These are phyloP conservation scores for Fusarium pilosicola DNA, from an alignment of 2,329 filamentous ascomycete genomes.

Conservation along the genomic window DNA sequence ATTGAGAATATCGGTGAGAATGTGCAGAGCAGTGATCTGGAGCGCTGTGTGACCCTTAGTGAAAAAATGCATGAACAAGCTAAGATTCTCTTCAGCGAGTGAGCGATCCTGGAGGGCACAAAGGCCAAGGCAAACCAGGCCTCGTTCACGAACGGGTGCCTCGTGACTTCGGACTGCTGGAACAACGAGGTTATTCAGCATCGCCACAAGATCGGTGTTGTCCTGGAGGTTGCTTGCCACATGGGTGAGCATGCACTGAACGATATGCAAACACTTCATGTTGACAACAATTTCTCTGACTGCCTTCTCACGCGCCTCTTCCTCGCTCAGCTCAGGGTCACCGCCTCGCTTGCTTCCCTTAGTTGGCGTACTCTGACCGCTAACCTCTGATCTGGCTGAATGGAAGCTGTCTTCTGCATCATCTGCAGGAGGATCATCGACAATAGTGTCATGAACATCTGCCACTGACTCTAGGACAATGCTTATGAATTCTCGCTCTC, in stretches of 20 bases:
- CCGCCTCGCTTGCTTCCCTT: constrained; percentile 56
- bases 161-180: constrained; percentile 95
- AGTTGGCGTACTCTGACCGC: constrained; percentile 68
- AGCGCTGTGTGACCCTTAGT: constrained; percentile 89
- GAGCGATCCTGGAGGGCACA: constrained; percentile 92
- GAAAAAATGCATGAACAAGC: constrained; percentile 95
- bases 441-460: constrained; percentile 95
- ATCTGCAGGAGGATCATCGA: constrained; percentile 70
- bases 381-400: constrained; percentile 88
- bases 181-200: constrained; percentile 96
- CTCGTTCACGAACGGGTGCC: constrained; percentile 89
- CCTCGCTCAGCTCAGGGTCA: constrained; percentile 63
- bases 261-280: constrained; percentile 97
- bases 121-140: constrained; percentile 87
- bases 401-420: constrained; percentile 82
- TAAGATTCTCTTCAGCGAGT: constrained; percentile 90
- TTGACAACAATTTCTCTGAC: constrained; percentile 95
- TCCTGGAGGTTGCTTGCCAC: constrained; percentile 88
- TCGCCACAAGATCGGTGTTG: constrained; percentile 92
- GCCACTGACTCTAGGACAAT: constrained; percentile 92
- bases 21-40: constrained; percentile 90
- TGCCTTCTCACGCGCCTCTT: constrained; percentile 77
- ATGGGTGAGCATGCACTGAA: constrained; percentile 96
- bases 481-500: constrained; percentile 84
- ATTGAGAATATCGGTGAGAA: constrained; percentile 91